phyloP scores from a whole-genome alignment of 805 yeast species.

The Wickerhamiella kurtzmanii region DNA sequence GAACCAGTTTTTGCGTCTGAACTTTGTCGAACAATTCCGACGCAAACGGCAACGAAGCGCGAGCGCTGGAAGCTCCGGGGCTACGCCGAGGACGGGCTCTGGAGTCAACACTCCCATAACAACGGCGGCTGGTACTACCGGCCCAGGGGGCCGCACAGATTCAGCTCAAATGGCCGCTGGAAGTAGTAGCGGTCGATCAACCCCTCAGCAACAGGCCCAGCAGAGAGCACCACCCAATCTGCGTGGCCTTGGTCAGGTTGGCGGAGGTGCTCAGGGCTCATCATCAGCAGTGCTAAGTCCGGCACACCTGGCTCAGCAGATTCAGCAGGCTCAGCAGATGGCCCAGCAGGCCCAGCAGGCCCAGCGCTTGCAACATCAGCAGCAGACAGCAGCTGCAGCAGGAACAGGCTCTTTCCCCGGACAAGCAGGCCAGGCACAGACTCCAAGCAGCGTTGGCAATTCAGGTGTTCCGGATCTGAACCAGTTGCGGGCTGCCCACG shows the following conservation, averaged over 20 bases:
- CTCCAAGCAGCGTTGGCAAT: neutral
- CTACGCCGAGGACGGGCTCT: neutral
- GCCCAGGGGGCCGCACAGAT: slow-evolving; percentile 10
- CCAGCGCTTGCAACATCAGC: neutral
- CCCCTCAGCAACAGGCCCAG: slow-evolving; percentile 20
- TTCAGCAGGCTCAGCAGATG: slow-evolving; percentile 13
- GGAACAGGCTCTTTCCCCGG: neutral
- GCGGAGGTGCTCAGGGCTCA: slow-evolving; percentile 10
- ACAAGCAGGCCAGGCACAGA: neutral
- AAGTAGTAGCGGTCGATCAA: neutral
- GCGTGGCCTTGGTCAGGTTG: slow-evolving; percentile 16
- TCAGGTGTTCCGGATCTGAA: neutral
- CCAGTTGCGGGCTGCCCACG: slow-evolving; percentile 1
- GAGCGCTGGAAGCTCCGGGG: neutral
- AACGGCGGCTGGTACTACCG: slow-evolving; percentile 20
- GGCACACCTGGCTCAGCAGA: slow-evolving; percentile 12
- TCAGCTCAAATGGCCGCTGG: neutral
- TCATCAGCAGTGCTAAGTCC: slow-evolving; percentile 7
- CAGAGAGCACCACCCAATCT: slow-evolving; percentile 19
- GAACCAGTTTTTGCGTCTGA: slow-evolving; percentile 67
- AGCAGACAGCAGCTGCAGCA: neutral
- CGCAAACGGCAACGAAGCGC: slow-evolving; percentile 28
- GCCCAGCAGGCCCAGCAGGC: slow-evolving; percentile 1
- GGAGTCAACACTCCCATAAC: slow-evolving; percentile 10
- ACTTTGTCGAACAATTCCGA: slow-evolving; percentile 79